These are phyloP conservation scores for Penicillium rolfsii DNA, from an alignment of 2,329 filamentous ascomycete genomes.

Conservation along the genomic window DNA sequence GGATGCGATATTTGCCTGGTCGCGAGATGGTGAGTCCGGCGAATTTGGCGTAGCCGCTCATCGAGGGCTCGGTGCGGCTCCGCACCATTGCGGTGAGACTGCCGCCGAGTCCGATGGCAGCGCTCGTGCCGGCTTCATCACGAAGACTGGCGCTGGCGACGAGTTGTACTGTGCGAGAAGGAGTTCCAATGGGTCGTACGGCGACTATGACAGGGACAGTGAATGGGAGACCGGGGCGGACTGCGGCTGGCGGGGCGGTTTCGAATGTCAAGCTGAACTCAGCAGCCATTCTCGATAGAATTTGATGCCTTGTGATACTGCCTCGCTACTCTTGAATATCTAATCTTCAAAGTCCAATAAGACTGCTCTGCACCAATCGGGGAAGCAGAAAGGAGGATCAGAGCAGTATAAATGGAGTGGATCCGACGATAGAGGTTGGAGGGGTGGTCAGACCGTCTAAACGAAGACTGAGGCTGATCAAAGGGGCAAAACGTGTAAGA, in stretches of 20 bases:
- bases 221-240: constrained; percentile 32
- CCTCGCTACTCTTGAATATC: not conserved
- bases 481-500: not conserved
- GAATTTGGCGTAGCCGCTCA: constrained; percentile 37
- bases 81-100: constrained; percentile 39
- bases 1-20: constrained; percentile 37
- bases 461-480: not conserved
- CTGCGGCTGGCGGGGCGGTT: constrained; percentile 32
- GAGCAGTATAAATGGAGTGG: constrained; percentile 15
- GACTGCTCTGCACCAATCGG: constrained; percentile 12
- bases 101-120: constrained; percentile 31
- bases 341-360: constrained; percentile 2
- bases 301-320: not conserved
- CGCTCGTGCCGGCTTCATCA: constrained; percentile 30
- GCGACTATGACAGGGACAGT: constrained; percentile 38
- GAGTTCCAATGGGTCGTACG: constrained; percentile 34
- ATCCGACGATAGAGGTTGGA: constrained; percentile 4
- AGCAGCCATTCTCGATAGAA: constrained; percentile 19
- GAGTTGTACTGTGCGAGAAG: constrained; percentile 30
- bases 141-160: constrained; percentile 35
- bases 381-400: not conserved
- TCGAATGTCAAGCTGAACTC: constrained; percentile 39
- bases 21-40: constrained; percentile 32
- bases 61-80: constrained; percentile 35
- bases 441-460: not conserved